These are phyloP conservation scores for Phytophthora pisi DNA, from an alignment of 352 stramenopile genomes.

Conservation along the genomic window DNA sequence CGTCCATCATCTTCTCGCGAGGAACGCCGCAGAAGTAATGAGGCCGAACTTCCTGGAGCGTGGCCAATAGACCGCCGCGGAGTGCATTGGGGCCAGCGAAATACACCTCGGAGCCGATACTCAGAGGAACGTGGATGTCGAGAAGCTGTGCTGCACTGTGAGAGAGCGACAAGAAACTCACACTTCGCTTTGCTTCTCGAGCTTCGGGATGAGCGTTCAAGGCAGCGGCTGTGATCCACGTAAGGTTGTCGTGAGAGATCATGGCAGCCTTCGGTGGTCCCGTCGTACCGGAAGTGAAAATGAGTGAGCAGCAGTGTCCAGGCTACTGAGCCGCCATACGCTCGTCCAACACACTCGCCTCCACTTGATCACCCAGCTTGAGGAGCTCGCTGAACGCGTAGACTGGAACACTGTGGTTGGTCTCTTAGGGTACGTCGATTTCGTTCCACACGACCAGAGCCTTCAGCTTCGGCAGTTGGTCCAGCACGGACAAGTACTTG, in stretches of 20 bases:
- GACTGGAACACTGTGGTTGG: conserved; percentile 50
- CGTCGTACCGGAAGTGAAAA: conserved; percentile 92
- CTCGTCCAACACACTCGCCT: conserved; percentile 35
- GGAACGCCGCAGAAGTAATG: conserved; percentile 87
- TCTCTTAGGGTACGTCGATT: conserved; percentile 30
- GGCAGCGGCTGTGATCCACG: conserved; percentile 63
- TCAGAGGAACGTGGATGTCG: conserved; percentile 80
- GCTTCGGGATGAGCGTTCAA: conserved; percentile 36
- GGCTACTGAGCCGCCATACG: conserved; percentile 56
- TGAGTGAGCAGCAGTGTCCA: conserved; percentile 79
- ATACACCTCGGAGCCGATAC: conserved; percentile 70
- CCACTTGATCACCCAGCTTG: conserved; percentile 47
- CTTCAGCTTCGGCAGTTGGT: conserved; percentile 77
- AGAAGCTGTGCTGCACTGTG: conserved; percentile 82
- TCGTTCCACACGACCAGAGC: conserved; percentile 79
- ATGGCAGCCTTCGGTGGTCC: conserved; percentile 73
- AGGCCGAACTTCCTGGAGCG: conserved; percentile 65
- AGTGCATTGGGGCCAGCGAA: conserved; percentile 80
- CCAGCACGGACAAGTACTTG: conserved; percentile 74
- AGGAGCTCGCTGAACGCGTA: conserved; percentile 72
- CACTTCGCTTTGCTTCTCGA: conserved; percentile 59
- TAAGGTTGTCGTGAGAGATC: conserved; percentile 82
- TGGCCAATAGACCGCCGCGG: conserved; percentile 65
- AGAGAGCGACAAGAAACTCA: conserved; percentile 86
- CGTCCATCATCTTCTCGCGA: conserved; percentile 88